Evolutionary conservation across 805 yeast genomes (phyloP).

Genomic region (Teunomyces cretensis): DNA sequence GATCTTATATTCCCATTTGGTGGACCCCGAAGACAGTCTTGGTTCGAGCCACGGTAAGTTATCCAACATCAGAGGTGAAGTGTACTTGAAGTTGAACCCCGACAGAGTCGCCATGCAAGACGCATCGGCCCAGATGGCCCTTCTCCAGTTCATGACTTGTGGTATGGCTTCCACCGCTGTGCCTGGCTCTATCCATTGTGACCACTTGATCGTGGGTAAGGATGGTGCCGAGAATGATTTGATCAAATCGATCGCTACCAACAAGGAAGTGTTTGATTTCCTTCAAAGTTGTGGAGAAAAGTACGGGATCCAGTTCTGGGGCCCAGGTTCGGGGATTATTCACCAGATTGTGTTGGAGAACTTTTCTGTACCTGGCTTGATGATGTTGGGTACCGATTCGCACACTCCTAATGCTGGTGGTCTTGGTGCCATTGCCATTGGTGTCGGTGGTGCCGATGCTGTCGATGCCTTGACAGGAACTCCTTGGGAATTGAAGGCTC

Average conservation of each 20-base stretch:
- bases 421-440: slow-evolving; percentile 96
- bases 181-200: slow-evolving; percentile 97
- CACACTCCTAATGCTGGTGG: slow-evolving; percentile 99
- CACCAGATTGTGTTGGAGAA: slow-evolving; percentile 97
- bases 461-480: slow-evolving; percentile 93
- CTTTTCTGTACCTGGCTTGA: slow-evolving; percentile 93
- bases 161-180: slow-evolving; percentile 85
- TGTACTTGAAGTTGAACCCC: slow-evolving; percentile 90
- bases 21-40: slow-evolving; percentile 81
- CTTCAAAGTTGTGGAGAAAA: slow-evolving; percentile 88
- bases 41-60: slow-evolving; percentile 47
- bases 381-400: slow-evolving; percentile 98
- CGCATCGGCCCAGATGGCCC: slow-evolving; percentile 99
- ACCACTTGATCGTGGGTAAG: slow-evolving; percentile 95
- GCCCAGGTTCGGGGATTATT: slow-evolving; percentile 98
- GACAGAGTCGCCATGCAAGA: slow-evolving; percentile 99
- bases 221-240: slow-evolving; percentile 87
- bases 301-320: slow-evolving; percentile 98
- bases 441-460: slow-evolving; percentile 99
- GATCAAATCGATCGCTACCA: slow-evolving; percentile 74
- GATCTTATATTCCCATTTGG: slow-evolving; percentile 88
- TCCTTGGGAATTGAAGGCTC: slow-evolving; percentile 98
- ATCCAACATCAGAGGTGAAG: slow-evolving; percentile 71
- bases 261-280: slow-evolving; percentile 95
- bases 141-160: slow-evolving; percentile 96